phyloP scores from a whole-genome alignment of 805 yeast genomes.

The Torulaspora gathmanii region DNA sequence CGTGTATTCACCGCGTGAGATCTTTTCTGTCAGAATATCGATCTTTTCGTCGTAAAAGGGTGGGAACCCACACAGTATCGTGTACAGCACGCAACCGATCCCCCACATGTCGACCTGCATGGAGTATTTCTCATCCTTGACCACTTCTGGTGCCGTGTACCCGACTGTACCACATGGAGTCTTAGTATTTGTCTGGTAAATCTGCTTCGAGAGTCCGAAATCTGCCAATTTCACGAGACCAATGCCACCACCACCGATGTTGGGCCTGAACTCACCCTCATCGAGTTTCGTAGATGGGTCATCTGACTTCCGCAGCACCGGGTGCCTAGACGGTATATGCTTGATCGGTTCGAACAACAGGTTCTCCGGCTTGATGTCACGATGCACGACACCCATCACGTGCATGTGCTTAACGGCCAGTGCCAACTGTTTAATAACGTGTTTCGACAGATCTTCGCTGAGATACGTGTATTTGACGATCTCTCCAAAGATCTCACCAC shows the following conservation, averaged over 20 bases:
- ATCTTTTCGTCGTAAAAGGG: slow-evolving; percentile 81
- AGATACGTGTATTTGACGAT: slow-evolving; percentile 64
- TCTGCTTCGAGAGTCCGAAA: slow-evolving; percentile 88
- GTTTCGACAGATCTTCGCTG: slow-evolving; percentile 60
- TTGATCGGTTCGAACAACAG: slow-evolving; percentile 60
- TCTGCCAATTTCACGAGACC: slow-evolving; percentile 90
- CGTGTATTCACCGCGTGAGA: slow-evolving; percentile 65
- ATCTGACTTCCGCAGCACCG: slow-evolving; percentile 54
- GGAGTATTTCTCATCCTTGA: slow-evolving; percentile 85
- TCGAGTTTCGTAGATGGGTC: slow-evolving; percentile 66
- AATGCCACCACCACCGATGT: slow-evolving; percentile 88
- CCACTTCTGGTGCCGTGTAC: slow-evolving; percentile 97
- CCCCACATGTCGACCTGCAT: slow-evolving; percentile 99
- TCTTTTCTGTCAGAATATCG: slow-evolving; percentile 63
- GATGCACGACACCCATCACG: slow-evolving; percentile 71
- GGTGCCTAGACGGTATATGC: slow-evolving; percentile 39
- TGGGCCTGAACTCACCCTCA: slow-evolving; percentile 79
- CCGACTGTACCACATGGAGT: slow-evolving; percentile 99
- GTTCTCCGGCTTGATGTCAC: slow-evolving; percentile 82
- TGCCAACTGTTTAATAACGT: slow-evolving; percentile 59
- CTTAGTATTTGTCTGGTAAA: slow-evolving; percentile 82
- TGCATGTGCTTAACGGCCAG: slow-evolving; percentile 65
- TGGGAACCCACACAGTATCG: slow-evolving; percentile 93
- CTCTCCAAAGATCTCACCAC: slow-evolving; percentile 72
- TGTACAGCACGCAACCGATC: slow-evolving; percentile 90